A percentile compares a stretch with the other conserved stretches of the same genome.
phyloP scores from a whole-genome alignment of 805 yeast species.

The Spathaspora girioi region DNA sequence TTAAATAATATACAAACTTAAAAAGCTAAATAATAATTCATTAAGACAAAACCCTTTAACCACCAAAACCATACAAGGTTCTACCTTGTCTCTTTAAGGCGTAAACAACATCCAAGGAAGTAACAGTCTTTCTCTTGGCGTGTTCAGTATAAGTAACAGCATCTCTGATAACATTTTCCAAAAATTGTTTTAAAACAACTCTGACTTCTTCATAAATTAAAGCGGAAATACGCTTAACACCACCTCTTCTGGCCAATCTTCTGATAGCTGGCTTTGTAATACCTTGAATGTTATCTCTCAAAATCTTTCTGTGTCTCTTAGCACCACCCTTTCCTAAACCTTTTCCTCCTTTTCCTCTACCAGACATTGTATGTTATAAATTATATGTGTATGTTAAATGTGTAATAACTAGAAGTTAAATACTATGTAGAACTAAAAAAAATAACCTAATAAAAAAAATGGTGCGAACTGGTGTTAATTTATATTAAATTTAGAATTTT shows the following conservation, averaged over 20 bases:
- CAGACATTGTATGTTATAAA: conserved; percentile 65
- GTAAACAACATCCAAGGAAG: conserved; percentile 97
- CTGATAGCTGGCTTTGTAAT: conserved; percentile 99
- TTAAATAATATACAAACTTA: conserved; percentile 3
- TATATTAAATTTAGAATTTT: background rate
- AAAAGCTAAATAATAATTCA: conserved; percentile 1
- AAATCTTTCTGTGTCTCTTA: conserved; percentile 99
- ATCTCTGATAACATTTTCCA: conserved; percentile 96
- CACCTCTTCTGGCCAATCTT: conserved; percentile 99
- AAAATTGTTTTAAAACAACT: conserved; percentile 91
- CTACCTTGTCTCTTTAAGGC: conserved; percentile 99
- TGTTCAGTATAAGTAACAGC: conserved; percentile 99
- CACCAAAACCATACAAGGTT: conserved; percentile 99
- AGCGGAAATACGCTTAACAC: conserved; percentile 99
- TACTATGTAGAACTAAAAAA: conserved; percentile 5
- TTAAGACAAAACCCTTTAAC: conserved; percentile 46
- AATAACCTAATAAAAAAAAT: background rate
- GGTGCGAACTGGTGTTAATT: conserved; percentile 2
- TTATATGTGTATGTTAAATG: background rate
- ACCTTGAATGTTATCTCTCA: conserved; percentile 99
- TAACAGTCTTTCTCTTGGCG: conserved; percentile 99
- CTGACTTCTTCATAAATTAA: conserved; percentile 98
- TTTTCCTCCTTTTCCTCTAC: conserved; percentile 99
- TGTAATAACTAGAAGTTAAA: conserved; percentile 1
- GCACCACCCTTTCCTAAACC: conserved; percentile 99